Conservation (phyloP, 2,329 filamentous ascomycete species). For the Botrytis sinoallii region DNA sequence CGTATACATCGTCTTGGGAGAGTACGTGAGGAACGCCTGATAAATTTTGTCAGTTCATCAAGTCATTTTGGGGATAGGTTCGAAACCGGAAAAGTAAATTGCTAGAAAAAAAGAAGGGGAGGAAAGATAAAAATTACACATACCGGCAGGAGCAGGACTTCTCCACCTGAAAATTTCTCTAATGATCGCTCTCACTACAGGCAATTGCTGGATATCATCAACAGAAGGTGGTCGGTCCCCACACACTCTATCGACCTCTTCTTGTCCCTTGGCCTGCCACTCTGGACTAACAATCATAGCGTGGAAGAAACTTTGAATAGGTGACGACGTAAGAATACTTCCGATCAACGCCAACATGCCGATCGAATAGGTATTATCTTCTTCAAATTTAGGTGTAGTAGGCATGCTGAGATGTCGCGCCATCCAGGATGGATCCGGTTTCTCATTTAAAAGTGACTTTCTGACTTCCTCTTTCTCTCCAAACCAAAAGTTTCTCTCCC, state of each 20-base stretch:
- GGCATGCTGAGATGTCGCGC: not conserved
- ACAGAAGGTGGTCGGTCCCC: constrained; percentile 47
- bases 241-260: constrained; percentile 48
- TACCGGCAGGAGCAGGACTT: constrained; percentile 27
- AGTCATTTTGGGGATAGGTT: constrained; percentile 26
- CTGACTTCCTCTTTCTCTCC: constrained; percentile 19
- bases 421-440: constrained; percentile 8
- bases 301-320: constrained; percentile 33
- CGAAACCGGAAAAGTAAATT: not conserved
- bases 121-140: constrained; percentile 36
- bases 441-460: constrained; percentile 5
- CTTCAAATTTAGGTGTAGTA: not conserved
- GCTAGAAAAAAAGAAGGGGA: too few relatives aligned
- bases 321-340: constrained; percentile 33
- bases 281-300: constrained; percentile 27
- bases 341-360: constrained; percentile 18
- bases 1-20: constrained; percentile 53
- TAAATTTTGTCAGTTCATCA: constrained; percentile 34
- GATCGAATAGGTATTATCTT: constrained; percentile 15
- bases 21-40: constrained; percentile 54
- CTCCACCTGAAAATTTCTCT: constrained; percentile 40
- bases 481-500: constrained; percentile 24
- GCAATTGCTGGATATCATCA: constrained; percentile 45
- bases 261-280: constrained; percentile 36
- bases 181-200: constrained; percentile 46